These are phyloP conservation scores for Tulasnella sp. DNA, from an alignment of 768 basidiomycete genomes.

Conservation along the genomic window DNA sequence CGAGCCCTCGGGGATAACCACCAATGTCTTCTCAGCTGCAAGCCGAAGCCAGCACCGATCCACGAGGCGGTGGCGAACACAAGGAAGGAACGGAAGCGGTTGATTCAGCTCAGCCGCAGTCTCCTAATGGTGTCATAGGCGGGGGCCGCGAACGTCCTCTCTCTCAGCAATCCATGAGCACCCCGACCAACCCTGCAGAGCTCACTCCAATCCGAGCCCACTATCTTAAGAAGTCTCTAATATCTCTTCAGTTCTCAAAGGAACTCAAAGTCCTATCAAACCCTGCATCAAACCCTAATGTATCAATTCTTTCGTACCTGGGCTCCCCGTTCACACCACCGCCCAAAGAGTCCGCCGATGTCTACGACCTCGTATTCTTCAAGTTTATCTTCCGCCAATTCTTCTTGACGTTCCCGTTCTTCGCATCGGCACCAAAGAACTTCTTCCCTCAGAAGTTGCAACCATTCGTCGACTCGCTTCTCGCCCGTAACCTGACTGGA, in stretches of 20 bases:
- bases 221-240: conserved; percentile 95
- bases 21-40: background rate
- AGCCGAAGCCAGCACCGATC: background rate
- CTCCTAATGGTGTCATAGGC: background rate
- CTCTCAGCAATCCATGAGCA: conserved; percentile 14
- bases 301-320: conserved; percentile 76
- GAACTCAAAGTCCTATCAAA: conserved; percentile 68
- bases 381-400: conserved; percentile 89
- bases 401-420: conserved; percentile 91
- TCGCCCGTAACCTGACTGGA: conserved; percentile 69
- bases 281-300: conserved; percentile 43
- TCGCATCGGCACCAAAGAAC: conserved; percentile 78
- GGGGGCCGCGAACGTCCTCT: background rate
- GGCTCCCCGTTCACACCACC: conserved; percentile 81
- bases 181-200: conserved; percentile 11
- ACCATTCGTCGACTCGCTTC: conserved; percentile 80
- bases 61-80: background rate
- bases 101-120: background rate
- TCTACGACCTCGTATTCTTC: conserved; percentile 79
- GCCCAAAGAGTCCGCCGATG: conserved; percentile 47
- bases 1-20: background rate
- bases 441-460: conserved; percentile 96
- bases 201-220: conserved; percentile 90
- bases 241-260: conserved; percentile 76
- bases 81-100: background rate